These are phyloP conservation scores for Ogataea parapolymorpha DNA, from an alignment of 805 yeast genomes.

Conservation along the genomic window DNA sequence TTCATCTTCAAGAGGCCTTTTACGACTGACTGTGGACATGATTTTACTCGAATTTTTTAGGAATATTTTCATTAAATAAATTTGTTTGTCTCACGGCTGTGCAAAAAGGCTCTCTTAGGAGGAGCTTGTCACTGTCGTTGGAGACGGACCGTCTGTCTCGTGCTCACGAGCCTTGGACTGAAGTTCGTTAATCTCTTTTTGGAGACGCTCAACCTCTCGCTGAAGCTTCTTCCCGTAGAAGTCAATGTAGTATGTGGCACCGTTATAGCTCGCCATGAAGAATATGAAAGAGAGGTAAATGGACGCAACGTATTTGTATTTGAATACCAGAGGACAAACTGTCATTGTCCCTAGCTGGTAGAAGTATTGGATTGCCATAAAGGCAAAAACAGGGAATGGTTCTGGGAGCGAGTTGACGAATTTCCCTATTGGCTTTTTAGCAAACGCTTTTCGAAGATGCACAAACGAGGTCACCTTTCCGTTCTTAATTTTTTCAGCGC, in stretches of 20 bases:
- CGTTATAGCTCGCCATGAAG: conserved; percentile 78
- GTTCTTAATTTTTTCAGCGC: conserved; percentile 74
- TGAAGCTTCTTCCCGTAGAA: conserved; percentile 87
- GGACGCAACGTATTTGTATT: conserved; percentile 62
- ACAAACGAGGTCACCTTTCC: conserved; percentile 89
- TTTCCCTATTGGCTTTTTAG: conserved; percentile 61
- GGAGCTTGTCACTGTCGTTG: not conserved
- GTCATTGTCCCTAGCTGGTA: conserved; percentile 87
- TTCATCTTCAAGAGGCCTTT: conserved; percentile 5
- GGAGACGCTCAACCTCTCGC: conserved; percentile 73
- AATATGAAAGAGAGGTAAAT: conserved; percentile 71
- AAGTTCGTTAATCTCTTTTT: conserved; percentile 63
- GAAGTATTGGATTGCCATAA: conserved; percentile 79
- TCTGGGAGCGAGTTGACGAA: conserved; percentile 81
- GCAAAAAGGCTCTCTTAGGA: not conserved
- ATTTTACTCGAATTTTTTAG: not conserved
- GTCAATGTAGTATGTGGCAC: conserved; percentile 92
- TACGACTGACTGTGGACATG: conserved; percentile 6
- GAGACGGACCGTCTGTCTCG: conserved; percentile 1
- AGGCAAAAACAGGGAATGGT: conserved; percentile 82
- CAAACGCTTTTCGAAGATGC: conserved; percentile 70
- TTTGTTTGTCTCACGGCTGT: not conserved
- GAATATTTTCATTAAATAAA: conserved; percentile 2
- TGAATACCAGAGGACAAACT: conserved; percentile 86
- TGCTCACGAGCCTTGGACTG: conserved; percentile 35